Evolutionary conservation across 1,139 yeast genomes (phyloP).

Genomic region (Suhomyces ambrosiae): DNA sequence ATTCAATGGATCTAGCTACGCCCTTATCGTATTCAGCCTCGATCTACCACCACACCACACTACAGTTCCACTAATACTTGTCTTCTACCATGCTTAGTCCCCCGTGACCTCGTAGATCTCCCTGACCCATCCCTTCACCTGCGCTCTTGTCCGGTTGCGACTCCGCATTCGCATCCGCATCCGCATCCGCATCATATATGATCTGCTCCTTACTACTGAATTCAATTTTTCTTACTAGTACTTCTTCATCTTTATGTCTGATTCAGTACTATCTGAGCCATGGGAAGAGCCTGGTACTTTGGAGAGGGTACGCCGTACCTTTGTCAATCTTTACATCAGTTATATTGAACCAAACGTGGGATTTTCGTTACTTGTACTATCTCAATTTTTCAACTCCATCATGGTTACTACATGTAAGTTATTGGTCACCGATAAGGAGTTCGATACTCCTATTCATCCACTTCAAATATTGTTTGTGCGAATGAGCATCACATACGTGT

Average conservation of each 20-base stretch:
- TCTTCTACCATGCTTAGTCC: no score
- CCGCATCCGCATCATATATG: not conserved
- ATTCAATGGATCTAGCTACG: no score
- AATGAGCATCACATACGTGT: conserved; percentile 68
- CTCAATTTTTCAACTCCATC: conserved; percentile 72
- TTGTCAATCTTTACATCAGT: conserved; percentile 7
- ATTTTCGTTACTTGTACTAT: conserved; percentile 44
- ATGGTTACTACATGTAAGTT: conserved; percentile 79
- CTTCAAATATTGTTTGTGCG: conserved; percentile 74
- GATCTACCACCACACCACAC: no score
- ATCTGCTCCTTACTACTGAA: not conserved
- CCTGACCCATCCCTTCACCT: no score
- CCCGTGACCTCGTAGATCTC: no score
- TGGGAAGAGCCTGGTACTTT: conserved; percentile 4
- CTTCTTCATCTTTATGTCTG: conserved; percentile 3
- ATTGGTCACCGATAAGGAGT: conserved; percentile 62
- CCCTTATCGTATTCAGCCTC: no score
- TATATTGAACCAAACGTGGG: conserved; percentile 36
- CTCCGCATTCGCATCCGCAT: not conserved
- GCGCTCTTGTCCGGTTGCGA: not conserved
- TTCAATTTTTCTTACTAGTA: no score
- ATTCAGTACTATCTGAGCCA: conserved; percentile 7
- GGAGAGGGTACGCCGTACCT: not conserved
- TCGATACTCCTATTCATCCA: conserved; percentile 65
- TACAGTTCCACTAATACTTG: no score